Conservation (phyloP, 1,139 yeast species). For the Arxiozyma slooffiae region DNA sequence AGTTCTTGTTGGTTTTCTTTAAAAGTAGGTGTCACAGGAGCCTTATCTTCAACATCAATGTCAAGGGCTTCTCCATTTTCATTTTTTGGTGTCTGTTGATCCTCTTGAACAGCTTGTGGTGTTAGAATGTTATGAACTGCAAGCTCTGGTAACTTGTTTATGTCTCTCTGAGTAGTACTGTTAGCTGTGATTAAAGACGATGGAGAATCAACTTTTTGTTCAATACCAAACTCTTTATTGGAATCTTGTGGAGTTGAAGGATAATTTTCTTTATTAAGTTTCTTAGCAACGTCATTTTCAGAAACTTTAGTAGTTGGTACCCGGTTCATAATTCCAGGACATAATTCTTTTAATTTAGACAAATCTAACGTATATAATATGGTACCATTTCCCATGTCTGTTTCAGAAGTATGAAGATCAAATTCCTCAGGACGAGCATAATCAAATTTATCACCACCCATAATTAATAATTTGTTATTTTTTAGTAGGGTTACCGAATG, state of each 20-base stretch:
- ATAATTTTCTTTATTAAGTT: background rate
- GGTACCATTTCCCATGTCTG: slow-evolving; percentile 45
- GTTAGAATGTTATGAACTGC: slow-evolving; percentile 10
- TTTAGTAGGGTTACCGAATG: slow-evolving; percentile 71
- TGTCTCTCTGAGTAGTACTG: background rate
- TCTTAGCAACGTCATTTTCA: background rate
- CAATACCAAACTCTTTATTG: background rate
- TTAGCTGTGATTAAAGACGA: background rate
- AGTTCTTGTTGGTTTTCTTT: background rate
- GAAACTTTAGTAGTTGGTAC: background rate
- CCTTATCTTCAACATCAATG: background rate
- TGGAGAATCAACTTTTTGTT: background rate
- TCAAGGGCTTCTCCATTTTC: slow-evolving; percentile 3
- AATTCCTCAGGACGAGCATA: slow-evolving; percentile 40
- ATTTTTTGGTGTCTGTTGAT: slow-evolving; percentile 7
- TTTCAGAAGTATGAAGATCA: slow-evolving; percentile 37
- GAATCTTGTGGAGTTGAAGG: slow-evolving; percentile 1
- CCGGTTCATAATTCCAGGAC: slow-evolving; percentile 30
- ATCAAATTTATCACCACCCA: slow-evolving; percentile 87
- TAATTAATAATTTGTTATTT: slow-evolving; percentile 59
- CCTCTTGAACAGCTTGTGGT: slow-evolving; percentile 7
- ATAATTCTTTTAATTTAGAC: slow-evolving; percentile 24
- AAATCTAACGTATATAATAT: slow-evolving; percentile 58
- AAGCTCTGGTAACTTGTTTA: slow-evolving; percentile 3
- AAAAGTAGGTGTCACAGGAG: background rate